These are phyloP conservation scores for Exutisphaerella laricina DNA, from an alignment of 2,329 filamentous ascomycete species.

Conservation along the genomic window DNA sequence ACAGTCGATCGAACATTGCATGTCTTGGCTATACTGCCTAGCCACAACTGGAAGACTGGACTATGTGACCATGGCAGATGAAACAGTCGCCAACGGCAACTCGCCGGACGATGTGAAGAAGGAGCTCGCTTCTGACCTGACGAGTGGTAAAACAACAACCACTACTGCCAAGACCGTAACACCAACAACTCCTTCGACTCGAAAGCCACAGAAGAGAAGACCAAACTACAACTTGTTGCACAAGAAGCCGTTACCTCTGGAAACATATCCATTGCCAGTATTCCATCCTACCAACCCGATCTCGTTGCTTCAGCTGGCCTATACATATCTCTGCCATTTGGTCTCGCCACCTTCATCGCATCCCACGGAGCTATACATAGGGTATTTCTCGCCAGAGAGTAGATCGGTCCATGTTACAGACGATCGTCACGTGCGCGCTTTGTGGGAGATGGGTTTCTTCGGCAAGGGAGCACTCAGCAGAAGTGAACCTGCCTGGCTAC, in stretches of 20 bases:
- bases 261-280: conserved; percentile 74
- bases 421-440: conserved; percentile 63
- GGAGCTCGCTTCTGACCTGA: too few relatives aligned
- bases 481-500: conserved; percentile 91
- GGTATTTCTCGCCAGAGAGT: conserved; percentile 74
- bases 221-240: conserved; percentile 73
- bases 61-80: conserved; percentile 4
- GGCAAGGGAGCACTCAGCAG: conserved; percentile 90
- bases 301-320: conserved; percentile 74
- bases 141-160: too few relatives aligned
- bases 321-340: conserved; percentile 69
- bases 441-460: conserved; percentile 98
- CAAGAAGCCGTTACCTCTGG: conserved; percentile 70
- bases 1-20: background rate
- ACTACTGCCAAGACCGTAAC: background rate
- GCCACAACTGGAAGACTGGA: conserved; percentile 3
- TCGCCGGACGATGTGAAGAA: background rate
- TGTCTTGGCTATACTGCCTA: conserved; percentile 3
- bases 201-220: conserved; percentile 21
- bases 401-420: conserved; percentile 81
- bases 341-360: conserved; percentile 61
- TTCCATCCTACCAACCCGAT: conserved; percentile 91
- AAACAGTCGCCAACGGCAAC: background rate
- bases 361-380: conserved; percentile 60
- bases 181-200: conserved; percentile 3